Percentiles rank a stretch among this genome's conserved stretches.
Conservation (phyloP, 495 filamentous ascomycete species). For the Aspergillus kassunensis region DNA sequence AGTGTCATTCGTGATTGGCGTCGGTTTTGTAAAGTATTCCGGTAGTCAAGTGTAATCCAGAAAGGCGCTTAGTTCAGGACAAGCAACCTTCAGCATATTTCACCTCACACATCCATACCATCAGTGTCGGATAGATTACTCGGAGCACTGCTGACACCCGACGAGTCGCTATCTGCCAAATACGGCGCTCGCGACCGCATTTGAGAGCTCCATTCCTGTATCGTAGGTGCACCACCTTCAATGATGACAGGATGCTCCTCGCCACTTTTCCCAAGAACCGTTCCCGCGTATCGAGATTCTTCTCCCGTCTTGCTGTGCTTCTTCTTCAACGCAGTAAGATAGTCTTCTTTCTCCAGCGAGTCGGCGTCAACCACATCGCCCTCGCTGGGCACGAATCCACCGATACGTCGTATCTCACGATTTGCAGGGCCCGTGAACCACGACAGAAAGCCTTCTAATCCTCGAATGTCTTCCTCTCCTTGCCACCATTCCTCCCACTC, state of each 20-base stretch:
- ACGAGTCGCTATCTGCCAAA: constrained; percentile 33
- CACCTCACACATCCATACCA: constrained; percentile 36
- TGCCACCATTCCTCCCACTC: constrained; percentile 55
- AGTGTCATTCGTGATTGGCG: background rate
- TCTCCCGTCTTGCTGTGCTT: constrained; percentile 82
- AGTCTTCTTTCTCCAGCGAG: constrained; percentile 62
- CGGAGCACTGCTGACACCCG: constrained; percentile 42
- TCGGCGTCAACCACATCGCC: constrained; percentile 45
- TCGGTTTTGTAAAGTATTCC: background rate
- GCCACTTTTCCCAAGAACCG: constrained; percentile 64
- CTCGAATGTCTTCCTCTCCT: constrained; percentile 67
- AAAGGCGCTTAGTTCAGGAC: background rate
- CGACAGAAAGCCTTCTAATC: constrained; percentile 64
- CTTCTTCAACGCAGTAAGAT: constrained; percentile 71
- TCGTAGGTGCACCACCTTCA: constrained; percentile 67
- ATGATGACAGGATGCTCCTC: constrained; percentile 65
- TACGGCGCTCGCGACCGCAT: constrained; percentile 31
- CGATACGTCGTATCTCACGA: constrained; percentile 67
- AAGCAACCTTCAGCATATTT: background rate
- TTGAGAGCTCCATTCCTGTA: constrained; percentile 60
- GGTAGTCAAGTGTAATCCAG: background rate
- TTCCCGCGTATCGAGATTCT: constrained; percentile 75
- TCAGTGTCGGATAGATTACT: constrained; percentile 41
- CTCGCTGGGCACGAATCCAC: constrained; percentile 50
- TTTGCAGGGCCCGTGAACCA: constrained; percentile 70